phyloP scores from a whole-genome alignment of 2,329 filamentous ascomycete species.

The Cadophora luteo-olivacea region DNA sequence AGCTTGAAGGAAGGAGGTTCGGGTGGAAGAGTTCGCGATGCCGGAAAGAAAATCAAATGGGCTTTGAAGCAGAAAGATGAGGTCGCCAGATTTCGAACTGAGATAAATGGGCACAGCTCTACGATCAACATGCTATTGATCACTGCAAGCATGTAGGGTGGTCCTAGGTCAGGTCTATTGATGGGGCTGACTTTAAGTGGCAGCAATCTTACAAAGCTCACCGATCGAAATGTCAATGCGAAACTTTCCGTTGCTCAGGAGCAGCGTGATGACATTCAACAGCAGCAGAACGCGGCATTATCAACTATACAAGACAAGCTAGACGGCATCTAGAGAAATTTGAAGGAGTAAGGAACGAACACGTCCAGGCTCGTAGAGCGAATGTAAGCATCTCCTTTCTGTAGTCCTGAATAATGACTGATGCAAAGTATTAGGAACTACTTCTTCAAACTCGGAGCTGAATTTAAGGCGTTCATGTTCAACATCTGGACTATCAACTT shows the following conservation, averaged over 20 bases:
- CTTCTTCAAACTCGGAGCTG: slow-evolving; percentile 19
- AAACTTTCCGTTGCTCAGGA: neutral
- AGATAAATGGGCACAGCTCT: slow-evolving; percentile 27
- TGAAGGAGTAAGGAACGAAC: neutral
- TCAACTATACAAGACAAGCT: neutral
- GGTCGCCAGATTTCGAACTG: slow-evolving; percentile 29
- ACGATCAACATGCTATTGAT: slow-evolving; percentile 33
- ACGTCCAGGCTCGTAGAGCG: neutral
- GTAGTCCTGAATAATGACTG: neutral
- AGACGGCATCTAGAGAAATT: neutral
- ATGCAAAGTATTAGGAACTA: neutral
- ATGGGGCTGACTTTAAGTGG: neutral
- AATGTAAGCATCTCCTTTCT: neutral
- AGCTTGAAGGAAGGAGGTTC: slow-evolving; percentile 32
- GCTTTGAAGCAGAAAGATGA: slow-evolving; percentile 29
- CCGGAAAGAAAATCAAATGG: slow-evolving; percentile 31
- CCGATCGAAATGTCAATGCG: slow-evolving; percentile 8
- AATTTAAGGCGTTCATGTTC: slow-evolving; percentile 23
- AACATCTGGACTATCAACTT: slow-evolving; percentile 23
- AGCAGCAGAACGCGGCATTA: neutral
- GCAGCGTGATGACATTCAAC: neutral
- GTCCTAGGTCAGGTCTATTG: neutral
- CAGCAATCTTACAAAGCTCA: neutral
- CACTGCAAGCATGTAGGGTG: slow-evolving; percentile 26
- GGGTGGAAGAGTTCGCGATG: slow-evolving; percentile 24